Evolutionary conservation across 495 filamentous ascomycete genomes (phyloP).

Genomic region (Rhypophila decipiens): DNA sequence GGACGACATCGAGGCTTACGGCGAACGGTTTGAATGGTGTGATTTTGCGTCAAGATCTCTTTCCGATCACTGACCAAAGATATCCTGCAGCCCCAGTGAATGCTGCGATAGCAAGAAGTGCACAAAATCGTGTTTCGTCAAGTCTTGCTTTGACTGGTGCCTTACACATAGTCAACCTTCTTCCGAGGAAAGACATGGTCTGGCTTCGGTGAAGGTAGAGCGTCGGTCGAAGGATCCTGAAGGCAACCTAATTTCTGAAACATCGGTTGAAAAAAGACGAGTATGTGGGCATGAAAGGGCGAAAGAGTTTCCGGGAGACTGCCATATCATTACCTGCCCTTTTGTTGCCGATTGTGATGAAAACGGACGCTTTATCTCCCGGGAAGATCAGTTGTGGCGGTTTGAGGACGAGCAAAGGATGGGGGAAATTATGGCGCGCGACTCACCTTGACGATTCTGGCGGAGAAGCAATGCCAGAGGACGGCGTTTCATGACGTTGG

Average conservation of each 20-base stretch:
- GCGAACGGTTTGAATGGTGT: constrained; percentile 1
- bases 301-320: background rate
- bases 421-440: background rate
- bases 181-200: background rate
- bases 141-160: background rate
- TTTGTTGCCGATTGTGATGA: background rate
- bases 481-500: too few species aligned
- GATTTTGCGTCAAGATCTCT: background rate
- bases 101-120: background rate
- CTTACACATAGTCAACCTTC: background rate
- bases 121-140: background rate
- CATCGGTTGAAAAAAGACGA: background rate
- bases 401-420: background rate
- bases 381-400: background rate
- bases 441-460: background rate
- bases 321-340: background rate
- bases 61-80: background rate
- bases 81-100: background rate
- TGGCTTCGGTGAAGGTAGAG: background rate
- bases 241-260: background rate
- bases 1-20: constrained; percentile 2
- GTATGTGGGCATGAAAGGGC: background rate
- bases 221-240: background rate
- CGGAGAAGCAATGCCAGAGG: too few species aligned
- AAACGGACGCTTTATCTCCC: background rate